Evolutionary conservation across 805 yeast species (phyloP).

Genomic region (Schizosaccharomyces octosporus): DNA sequence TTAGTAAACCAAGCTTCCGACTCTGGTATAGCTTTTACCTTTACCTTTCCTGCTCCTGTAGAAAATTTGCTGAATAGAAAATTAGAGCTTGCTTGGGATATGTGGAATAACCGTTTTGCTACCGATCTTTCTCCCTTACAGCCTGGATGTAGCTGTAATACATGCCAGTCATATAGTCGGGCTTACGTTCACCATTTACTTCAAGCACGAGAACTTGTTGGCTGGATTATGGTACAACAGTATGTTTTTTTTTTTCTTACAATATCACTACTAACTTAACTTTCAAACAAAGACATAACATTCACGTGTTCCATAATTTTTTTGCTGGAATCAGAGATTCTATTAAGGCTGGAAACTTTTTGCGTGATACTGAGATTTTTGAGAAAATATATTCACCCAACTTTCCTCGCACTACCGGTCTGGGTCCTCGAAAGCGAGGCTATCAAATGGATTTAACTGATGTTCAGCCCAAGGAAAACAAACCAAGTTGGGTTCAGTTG

Average conservation of each 20-base stretch:
- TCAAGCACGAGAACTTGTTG: constrained; percentile 20
- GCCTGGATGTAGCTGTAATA: constrained; percentile 7
- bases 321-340: constrained; percentile 13
- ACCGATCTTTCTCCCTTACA: constrained; percentile 13
- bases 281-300: constrained; percentile 14
- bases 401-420: constrained; percentile 1
- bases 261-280: neutral
- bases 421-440: constrained; percentile 8
- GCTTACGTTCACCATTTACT: constrained; percentile 22
- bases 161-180: constrained; percentile 11
- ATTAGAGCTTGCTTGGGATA: constrained; percentile 10
- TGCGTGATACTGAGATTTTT: constrained; percentile 6
- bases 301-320: constrained; percentile 11
- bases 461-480: constrained; percentile 3
- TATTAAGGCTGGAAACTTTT: constrained; percentile 13
- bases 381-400: constrained; percentile 3
- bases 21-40: constrained; percentile 17
- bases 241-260: neutral
- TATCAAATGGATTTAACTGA: constrained; percentile 7
- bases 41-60: constrained; percentile 8
- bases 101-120: constrained; percentile 13
- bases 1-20: constrained; percentile 14
- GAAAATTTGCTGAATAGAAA: neutral
- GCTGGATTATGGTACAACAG: constrained; percentile 17
- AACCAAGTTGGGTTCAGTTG: neutral